phyloP scores from a whole-genome alignment of 805 yeast genomes.

The Candida cerambycidarum region DNA sequence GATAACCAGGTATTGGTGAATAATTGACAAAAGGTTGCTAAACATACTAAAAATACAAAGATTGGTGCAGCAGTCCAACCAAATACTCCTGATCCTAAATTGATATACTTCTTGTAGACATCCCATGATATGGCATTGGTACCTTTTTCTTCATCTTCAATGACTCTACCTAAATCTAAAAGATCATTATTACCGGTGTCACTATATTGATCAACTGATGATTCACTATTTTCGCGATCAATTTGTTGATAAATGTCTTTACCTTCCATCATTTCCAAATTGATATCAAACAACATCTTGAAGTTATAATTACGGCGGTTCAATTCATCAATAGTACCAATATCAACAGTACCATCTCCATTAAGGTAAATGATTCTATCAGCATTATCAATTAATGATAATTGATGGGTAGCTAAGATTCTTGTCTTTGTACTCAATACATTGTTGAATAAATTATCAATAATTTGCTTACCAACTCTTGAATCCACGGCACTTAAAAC shows the following conservation, averaged over 20 bases:
- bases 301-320: constrained; percentile 44
- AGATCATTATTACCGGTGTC: constrained; percentile 1
- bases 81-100: constrained; percentile 38
- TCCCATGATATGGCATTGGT: constrained; percentile 41
- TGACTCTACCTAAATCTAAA: constrained; percentile 27
- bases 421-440: constrained; percentile 34
- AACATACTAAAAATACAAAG: constrained; percentile 29
- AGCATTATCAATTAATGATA: constrained; percentile 38
- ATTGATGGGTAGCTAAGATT: constrained; percentile 44
- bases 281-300: constrained; percentile 49
- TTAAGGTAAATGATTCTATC: constrained; percentile 39
- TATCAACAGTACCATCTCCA: constrained; percentile 43
- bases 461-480: constrained; percentile 42
- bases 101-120: constrained; percentile 37
- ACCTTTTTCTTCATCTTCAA: constrained; percentile 37
- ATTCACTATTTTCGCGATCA: constrained; percentile 8
- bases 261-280: constrained; percentile 18
- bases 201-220: background rate
- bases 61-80: constrained; percentile 34
- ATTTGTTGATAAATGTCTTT: constrained; percentile 8
- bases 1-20: constrained; percentile 48
- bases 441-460: constrained; percentile 33
- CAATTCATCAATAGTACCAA: constrained; percentile 35
- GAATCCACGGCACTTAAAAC: constrained; percentile 47
- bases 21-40: constrained; percentile 41